These are phyloP conservation scores for Petunia hybrid DNA, from an alignment of 305 asterid species.

Conservation along the genomic window DNA sequence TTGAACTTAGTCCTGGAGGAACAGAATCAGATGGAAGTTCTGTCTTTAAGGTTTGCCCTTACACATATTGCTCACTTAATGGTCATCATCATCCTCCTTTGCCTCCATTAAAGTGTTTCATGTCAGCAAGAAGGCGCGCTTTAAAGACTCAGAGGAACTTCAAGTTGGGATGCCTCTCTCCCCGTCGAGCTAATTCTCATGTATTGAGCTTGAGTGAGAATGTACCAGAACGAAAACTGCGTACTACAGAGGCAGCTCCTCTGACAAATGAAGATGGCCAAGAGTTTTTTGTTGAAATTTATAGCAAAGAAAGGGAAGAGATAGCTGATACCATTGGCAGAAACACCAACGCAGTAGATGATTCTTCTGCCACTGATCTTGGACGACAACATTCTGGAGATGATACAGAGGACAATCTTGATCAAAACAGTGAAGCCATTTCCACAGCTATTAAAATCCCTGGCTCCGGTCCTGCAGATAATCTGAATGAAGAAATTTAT, in stretches of 20 bases:
- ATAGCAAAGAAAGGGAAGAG: constrained; percentile 47
- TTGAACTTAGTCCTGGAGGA: constrained; percentile 66
- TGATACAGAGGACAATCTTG: constrained; percentile 18
- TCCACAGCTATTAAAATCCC: constrained; percentile 19
- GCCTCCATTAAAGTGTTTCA: constrained; percentile 77
- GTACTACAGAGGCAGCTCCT: constrained; percentile 27
- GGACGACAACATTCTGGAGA: not conserved
- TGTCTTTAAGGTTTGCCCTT: constrained; percentile 74
- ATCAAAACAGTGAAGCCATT: constrained; percentile 26
- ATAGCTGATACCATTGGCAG: not conserved
- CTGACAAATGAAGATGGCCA: constrained; percentile 37
- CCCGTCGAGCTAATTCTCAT: constrained; percentile 41
- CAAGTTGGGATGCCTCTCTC: constrained; percentile 55
- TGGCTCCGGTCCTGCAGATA: constrained; percentile 18
- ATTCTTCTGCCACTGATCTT: constrained; percentile 12
- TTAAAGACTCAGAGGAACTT: constrained; percentile 65
- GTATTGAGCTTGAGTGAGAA: not conserved
- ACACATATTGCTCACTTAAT: constrained; percentile 83
- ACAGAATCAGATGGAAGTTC: constrained; percentile 73
- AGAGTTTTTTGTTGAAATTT: constrained; percentile 55
- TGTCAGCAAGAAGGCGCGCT: constrained; percentile 63
- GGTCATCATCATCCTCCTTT: constrained; percentile 74
- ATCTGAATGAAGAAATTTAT: constrained; percentile 25
- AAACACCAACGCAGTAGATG: not conserved
- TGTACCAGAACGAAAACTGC: not conserved